phyloP scores from a whole-genome alignment of 768 basidiomycete genomes.

The Lactarius evosmus region DNA sequence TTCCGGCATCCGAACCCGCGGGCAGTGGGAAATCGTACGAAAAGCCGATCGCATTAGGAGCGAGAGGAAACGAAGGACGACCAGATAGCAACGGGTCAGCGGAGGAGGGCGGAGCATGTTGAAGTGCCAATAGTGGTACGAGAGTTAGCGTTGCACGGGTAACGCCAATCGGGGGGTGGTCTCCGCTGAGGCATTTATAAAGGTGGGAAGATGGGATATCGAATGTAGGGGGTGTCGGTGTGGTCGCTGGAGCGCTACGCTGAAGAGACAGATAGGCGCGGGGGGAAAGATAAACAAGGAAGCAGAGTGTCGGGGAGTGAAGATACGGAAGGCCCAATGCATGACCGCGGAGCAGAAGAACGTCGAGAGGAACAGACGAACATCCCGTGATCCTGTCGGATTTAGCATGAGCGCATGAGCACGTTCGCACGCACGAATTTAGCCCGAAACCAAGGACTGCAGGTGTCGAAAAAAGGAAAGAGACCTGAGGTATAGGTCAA shows the following conservation, averaged over 20 bases:
- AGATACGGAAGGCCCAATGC: conserved; percentile 73
- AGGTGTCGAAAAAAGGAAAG: neutral
- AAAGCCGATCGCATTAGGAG: conserved; percentile 43
- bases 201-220: conserved; percentile 56
- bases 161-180: conserved; percentile 43
- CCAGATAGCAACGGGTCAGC: conserved; percentile 32
- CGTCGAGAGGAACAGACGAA: conserved; percentile 58
- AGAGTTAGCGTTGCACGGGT: conserved; percentile 54
- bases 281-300: conserved; percentile 69
- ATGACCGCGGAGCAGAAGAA: conserved; percentile 63
- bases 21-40: conserved; percentile 52
- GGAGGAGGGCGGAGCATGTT: conserved; percentile 32
- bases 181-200: conserved; percentile 41
- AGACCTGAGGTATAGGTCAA: conserved; percentile 22
- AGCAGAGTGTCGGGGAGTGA: conserved; percentile 62
- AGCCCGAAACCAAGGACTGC: conserved; percentile 27
- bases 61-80: conserved; percentile 55
- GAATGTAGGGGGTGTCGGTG: conserved; percentile 34
- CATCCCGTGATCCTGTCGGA: conserved; percentile 27
- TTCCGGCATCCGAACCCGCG: conserved; percentile 32
- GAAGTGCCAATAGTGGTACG: conserved; percentile 43
- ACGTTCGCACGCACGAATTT: neutral
- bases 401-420: conserved; percentile 8
- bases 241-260: conserved; percentile 37
- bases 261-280: conserved; percentile 62